These are phyloP conservation scores for Tuber umbilicatum DNA, from an alignment of 495 filamentous ascomycete species.

Conservation along the genomic window DNA sequence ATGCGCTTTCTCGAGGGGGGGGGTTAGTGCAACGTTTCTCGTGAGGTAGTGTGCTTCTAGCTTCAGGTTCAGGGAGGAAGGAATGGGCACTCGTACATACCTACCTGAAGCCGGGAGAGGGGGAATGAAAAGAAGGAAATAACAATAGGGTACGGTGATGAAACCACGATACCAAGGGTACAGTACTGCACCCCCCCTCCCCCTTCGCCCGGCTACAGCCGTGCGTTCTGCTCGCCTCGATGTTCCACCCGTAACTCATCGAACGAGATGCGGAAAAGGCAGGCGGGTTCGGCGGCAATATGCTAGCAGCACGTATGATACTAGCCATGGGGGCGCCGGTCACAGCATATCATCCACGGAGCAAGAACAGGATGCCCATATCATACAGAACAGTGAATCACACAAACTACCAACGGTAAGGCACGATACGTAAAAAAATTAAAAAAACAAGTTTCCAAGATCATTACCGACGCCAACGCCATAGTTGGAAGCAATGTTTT, in stretches of 20 bases:
- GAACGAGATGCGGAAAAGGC: neutral
- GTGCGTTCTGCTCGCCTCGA: neutral
- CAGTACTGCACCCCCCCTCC: too few relatives aligned
- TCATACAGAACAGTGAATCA: neutral
- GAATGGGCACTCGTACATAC: too few relatives aligned
- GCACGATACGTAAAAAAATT: neutral
- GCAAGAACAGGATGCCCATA: neutral
- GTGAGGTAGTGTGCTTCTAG: too few relatives aligned
- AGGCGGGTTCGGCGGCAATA: neutral
- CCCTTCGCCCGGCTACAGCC: neutral
- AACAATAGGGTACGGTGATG: too few relatives aligned
- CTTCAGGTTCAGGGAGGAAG: too few relatives aligned
- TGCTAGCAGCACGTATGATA: too few relatives aligned
- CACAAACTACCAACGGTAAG: neutral
- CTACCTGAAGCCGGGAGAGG: too few relatives aligned
- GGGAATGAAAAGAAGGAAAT: too few relatives aligned
- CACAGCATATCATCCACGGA: neutral
- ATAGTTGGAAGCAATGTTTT: neutral
- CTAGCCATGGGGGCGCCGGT: neutral
- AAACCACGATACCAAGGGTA: too few relatives aligned
- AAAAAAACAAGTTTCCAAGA: neutral
- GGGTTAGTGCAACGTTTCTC: too few relatives aligned
- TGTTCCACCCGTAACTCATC: neutral
- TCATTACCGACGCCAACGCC: neutral
- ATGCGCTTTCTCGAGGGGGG: too few relatives aligned